Evolutionary conservation across 371 early-diverging fungal species (phyloP).

Genomic region (Rhizopus microsporus): DNA sequence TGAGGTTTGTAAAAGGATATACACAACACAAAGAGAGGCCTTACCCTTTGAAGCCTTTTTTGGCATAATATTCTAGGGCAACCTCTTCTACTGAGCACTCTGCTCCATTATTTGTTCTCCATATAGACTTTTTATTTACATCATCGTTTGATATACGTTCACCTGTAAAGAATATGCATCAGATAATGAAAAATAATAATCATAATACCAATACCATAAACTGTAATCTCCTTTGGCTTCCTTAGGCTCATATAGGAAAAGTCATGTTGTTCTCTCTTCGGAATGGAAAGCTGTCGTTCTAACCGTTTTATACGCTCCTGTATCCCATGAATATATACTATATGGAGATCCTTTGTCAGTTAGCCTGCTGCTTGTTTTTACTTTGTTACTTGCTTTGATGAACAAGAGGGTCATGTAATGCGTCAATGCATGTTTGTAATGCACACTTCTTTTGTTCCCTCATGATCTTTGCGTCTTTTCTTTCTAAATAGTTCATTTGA

Average conservation of each 20-base stretch:
- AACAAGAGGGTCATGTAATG: conserved; percentile 56
- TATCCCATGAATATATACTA: conserved; percentile 38
- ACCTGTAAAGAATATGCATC: conserved; percentile 13
- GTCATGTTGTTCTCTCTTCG: conserved; percentile 59
- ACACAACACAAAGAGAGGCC: background rate
- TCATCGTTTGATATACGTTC: conserved; percentile 37
- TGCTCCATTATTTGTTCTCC: conserved; percentile 55
- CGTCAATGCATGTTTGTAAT: conserved; percentile 53
- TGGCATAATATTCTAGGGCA: conserved; percentile 61
- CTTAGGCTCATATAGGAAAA: conserved; percentile 52
- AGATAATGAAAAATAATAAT: background rate
- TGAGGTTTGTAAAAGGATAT: background rate
- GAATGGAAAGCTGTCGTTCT: conserved; percentile 52
- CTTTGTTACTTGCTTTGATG: conserved; percentile 42
- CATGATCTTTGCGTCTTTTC: conserved; percentile 16
- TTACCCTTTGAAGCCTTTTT: conserved; percentile 59
- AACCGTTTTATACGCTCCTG: conserved; percentile 48
- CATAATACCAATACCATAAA: conserved; percentile 35
- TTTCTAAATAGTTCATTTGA: conserved; percentile 53
- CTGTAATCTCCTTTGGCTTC: conserved; percentile 44
- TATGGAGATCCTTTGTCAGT: background rate
- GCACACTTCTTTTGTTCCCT: conserved; percentile 52
- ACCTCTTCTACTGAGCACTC: conserved; percentile 62
- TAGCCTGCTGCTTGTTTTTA: background rate
- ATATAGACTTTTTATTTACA: conserved; percentile 40